Evolutionary conservation across 1,139 yeast species (phyloP), one percentile per base, ranked within the genome.

Genomic region (Geotrichum macrosporum): DNA sequence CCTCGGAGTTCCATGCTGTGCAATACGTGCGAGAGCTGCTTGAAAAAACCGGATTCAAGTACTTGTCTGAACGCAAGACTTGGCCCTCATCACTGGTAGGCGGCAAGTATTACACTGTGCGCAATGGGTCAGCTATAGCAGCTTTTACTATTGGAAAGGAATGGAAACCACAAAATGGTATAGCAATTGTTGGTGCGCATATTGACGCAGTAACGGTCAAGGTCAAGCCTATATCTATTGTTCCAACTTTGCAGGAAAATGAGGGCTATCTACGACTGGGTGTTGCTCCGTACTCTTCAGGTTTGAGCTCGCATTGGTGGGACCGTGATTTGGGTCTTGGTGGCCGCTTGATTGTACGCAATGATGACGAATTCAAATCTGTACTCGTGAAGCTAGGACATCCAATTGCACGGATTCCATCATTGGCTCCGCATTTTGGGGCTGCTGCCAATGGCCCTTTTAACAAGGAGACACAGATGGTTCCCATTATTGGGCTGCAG

Each of bases 1-100:
- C 96, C 30, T 85, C 97, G 1, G 95, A 95, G 1, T 89, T 85
- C 66, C 97, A 89, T 66, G 95, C 88, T 10, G 89, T 85, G 10
- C 73, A 76, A 42, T 74, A 75, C 13, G 79, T 82, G 38, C 54
- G 58, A n/a, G 46, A 54, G 24, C 47, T 53, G 46, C 59, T 69
- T 27, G 59, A 57, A 8, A 44, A 47, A 5, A 57, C 59, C 9
- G 70, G 95, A 0, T 89, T 86, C 62, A 63, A 61, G 8, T 88
- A 84, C 61, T 67, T 88, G 41, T 70, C 76, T 18, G 97, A 89
- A 65, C 73, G 88, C 43, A 72, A 73, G 20, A 66, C 71, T 33
- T 89, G 95, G 96, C 69, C 71, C 5, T 10, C 16, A 13, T n/a
- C 13, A 34, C 22, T 16, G 21, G 30, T 18, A 34, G 78, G 77